These are phyloP conservation scores for Crucihimalaya himalaica DNA, from an alignment of 345 rosid species.

Conservation along the genomic window DNA sequence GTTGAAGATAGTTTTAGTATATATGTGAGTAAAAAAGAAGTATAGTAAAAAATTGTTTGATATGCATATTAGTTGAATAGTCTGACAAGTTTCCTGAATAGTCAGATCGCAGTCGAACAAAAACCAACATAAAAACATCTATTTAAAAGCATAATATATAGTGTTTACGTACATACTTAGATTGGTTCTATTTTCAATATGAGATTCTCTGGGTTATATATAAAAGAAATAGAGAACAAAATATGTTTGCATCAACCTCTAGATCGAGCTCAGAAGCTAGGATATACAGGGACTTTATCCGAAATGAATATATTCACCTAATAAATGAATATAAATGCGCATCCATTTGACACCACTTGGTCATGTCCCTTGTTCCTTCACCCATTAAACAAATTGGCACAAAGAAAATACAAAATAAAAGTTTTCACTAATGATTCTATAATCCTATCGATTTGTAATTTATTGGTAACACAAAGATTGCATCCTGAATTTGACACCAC, in stretches of 20 bases:
- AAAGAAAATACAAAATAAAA: neutral
- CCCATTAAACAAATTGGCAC: conserved; percentile 17
- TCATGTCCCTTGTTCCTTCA: conserved; percentile 28
- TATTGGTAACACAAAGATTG: conserved; percentile 17
- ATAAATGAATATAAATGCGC: conserved; percentile 26
- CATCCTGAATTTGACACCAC: no score
- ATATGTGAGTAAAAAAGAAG: neutral
- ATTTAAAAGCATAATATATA: neutral
- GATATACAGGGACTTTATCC: neutral
- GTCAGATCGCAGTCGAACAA: neutral
- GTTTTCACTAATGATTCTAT: neutral
- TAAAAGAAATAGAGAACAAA: neutral
- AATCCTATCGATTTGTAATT: neutral
- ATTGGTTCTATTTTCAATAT: neutral
- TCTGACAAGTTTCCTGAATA: neutral
- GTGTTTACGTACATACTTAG: neutral
- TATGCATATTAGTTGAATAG: neutral
- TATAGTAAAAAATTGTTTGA: neutral
- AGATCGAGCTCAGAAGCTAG: neutral
- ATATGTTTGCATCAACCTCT: neutral
- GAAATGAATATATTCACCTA: neutral
- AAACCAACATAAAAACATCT: neutral
- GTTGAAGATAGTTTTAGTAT: neutral
- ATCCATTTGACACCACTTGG: conserved; percentile 41
- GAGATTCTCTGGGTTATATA: neutral